phyloP scores from a whole-genome alignment of 1,139 yeast genomes.

The Debaryomyces nepalensis region DNA sequence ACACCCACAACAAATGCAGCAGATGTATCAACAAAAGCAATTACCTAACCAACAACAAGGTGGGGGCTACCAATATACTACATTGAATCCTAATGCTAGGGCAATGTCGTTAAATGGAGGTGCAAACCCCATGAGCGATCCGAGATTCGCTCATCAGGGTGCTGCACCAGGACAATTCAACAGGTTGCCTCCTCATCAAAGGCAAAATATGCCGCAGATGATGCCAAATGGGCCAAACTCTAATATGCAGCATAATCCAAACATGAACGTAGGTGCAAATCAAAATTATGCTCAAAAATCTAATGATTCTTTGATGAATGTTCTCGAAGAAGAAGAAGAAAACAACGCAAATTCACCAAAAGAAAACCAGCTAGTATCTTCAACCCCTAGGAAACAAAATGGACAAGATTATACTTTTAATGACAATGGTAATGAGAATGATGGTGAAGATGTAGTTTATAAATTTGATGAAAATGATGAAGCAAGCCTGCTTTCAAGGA shows the following conservation, averaged over 20 bases:
- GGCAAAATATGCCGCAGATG: conserved; percentile 1
- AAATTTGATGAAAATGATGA: conserved; percentile 35
- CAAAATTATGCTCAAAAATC: conserved; percentile 25
- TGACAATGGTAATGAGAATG: conserved; percentile 8
- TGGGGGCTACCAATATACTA: background rate
- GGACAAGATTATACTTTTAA: conserved; percentile 19
- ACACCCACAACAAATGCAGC: conserved; percentile 1
- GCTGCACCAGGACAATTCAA: background rate
- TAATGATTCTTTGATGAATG: conserved; percentile 46
- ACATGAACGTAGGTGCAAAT: background rate
- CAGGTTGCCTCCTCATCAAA: conserved; percentile 3
- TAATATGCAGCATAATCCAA: too few species aligned
- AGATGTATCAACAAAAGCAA: conserved; percentile 6
- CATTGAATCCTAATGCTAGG: conserved; percentile 42
- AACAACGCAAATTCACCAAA: conserved; percentile 6
- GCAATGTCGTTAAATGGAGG: conserved; percentile 47
- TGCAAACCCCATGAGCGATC: conserved; percentile 33
- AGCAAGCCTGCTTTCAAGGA: conserved; percentile 34
- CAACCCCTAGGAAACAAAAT: conserved; percentile 23
- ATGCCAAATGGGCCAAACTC: background rate
- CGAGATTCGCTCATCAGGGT: background rate
- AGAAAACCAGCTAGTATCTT: background rate
- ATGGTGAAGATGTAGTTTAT: conserved; percentile 37
- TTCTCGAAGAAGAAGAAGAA: conserved; percentile 45
- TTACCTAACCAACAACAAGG: background rate